Percentiles rank a stretch among this genome's conserved stretches.
Evolutionary conservation across 345 rosid species (phyloP).

Genomic region (Eucalyptus sp.): DNA sequence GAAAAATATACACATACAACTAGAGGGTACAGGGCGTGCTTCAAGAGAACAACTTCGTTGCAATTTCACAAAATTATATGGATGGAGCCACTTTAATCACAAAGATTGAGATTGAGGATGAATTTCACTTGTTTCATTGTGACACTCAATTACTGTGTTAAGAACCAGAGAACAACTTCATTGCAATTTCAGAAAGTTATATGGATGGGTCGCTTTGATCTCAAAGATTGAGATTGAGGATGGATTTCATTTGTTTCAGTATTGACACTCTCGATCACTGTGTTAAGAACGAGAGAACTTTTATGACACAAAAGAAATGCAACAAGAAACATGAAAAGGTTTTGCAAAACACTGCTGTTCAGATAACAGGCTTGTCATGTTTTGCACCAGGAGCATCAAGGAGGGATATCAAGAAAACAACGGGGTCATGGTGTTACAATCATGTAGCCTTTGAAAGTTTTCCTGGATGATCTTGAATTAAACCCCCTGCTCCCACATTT

Average conservation of each 20-base stretch:
- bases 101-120: no score
- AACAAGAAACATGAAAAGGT: not conserved
- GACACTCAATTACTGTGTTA: no score
- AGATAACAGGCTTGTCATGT: not conserved
- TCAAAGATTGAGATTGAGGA: not conserved
- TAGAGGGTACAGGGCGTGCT: no score
- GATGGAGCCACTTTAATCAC: fast-evolving
- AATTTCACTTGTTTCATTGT: no score
- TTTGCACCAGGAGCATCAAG: not conserved
- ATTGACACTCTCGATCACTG: not conserved
- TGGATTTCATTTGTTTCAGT: not conserved
- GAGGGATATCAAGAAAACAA: not conserved
- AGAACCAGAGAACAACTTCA: not conserved
- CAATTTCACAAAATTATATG: no score
- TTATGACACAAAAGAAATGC: not conserved
- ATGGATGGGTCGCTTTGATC: not conserved
- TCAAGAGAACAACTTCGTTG: no score
- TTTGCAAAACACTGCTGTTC: not conserved
- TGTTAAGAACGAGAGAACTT: not conserved
- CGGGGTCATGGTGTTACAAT: not conserved
- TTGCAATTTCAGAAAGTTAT: not conserved
- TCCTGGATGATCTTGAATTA: not conserved
- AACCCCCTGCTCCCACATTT: not conserved
- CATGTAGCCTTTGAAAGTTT: not conserved
- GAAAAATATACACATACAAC: no score